phyloP scores from a whole-genome alignment of 2,329 filamentous ascomycete genomes.

The Talaromyces sp. region DNA sequence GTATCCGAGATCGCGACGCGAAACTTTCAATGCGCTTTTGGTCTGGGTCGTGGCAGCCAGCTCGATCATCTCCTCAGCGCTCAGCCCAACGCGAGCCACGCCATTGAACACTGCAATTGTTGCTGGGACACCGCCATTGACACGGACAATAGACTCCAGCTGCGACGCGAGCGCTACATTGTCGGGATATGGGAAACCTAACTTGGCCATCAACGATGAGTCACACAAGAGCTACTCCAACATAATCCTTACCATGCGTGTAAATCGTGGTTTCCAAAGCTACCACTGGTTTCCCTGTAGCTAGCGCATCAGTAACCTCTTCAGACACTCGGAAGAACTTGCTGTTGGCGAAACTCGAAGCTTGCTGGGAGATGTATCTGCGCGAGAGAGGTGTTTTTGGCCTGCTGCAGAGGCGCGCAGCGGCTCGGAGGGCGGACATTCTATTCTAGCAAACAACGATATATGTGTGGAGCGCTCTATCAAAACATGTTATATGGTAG shows the following conservation, averaged over 20 bases:
- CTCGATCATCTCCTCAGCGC: slow-evolving; percentile 63
- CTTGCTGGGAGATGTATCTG: slow-evolving; percentile 15
- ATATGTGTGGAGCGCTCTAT: not conserved
- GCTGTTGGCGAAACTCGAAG: slow-evolving; percentile 29
- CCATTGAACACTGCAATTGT: slow-evolving; percentile 86
- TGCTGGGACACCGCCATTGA: slow-evolving; percentile 77
- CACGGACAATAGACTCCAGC: slow-evolving; percentile 75
- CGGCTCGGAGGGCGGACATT: not conserved
- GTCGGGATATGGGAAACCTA: slow-evolving; percentile 65
- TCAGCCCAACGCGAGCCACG: slow-evolving; percentile 73
- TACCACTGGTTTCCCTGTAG: slow-evolving; percentile 73
- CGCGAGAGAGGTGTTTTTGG: not conserved
- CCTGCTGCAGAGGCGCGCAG: slow-evolving; percentile 6
- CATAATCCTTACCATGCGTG: slow-evolving; percentile 64
- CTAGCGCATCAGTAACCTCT: slow-evolving; percentile 73
- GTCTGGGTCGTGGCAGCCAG: slow-evolving; percentile 63
- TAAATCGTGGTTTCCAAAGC: slow-evolving; percentile 96
- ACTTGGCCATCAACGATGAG: not conserved
- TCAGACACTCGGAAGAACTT: slow-evolving; percentile 67
- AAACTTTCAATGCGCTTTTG: slow-evolving; percentile 71
- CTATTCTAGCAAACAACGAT: not conserved
- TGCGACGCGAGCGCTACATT: slow-evolving; percentile 71
- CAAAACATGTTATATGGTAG: not conserved
- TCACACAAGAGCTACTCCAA: not conserved
- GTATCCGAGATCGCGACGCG: slow-evolving; percentile 78